These are phyloP conservation scores for Populus pruinosa DNA, from an alignment of 345 rosid genomes.

Conservation along the genomic window DNA sequence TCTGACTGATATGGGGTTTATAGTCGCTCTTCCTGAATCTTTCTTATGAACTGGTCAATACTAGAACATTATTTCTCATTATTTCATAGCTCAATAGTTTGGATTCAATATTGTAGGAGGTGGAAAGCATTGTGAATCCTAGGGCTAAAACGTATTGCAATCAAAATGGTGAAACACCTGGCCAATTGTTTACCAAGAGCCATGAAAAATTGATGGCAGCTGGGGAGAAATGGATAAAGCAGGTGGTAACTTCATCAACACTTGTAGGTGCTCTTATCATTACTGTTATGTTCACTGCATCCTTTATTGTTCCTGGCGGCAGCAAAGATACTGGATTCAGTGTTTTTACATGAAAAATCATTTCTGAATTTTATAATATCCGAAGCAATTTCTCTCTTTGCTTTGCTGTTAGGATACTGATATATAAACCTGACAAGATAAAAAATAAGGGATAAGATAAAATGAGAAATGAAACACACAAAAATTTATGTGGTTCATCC, in stretches of 20 bases:
- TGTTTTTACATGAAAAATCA: background rate
- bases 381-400: background rate
- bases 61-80: background rate
- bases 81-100: too few relatives aligned
- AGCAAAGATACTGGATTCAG: background rate
- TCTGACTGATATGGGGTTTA: constrained; percentile 3
- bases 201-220: background rate
- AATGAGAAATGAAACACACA: too few relatives aligned
- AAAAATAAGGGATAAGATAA: too few relatives aligned
- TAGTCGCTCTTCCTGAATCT: constrained; percentile 5
- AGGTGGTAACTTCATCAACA: background rate
- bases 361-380: background rate
- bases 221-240: background rate
- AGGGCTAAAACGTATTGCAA: background rate
- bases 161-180: background rate
- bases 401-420: too few relatives aligned
- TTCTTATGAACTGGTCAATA: background rate
- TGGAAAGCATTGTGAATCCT: background rate
- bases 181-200: constrained; percentile 3
- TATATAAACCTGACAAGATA: too few relatives aligned
- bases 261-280: background rate
- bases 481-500: too few relatives aligned
- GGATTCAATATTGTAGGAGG: background rate
- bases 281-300: background rate
- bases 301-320: background rate